phyloP scores from a whole-genome alignment of 805 yeast genomes.

The Sugiyamaella chiloensis region DNA sequence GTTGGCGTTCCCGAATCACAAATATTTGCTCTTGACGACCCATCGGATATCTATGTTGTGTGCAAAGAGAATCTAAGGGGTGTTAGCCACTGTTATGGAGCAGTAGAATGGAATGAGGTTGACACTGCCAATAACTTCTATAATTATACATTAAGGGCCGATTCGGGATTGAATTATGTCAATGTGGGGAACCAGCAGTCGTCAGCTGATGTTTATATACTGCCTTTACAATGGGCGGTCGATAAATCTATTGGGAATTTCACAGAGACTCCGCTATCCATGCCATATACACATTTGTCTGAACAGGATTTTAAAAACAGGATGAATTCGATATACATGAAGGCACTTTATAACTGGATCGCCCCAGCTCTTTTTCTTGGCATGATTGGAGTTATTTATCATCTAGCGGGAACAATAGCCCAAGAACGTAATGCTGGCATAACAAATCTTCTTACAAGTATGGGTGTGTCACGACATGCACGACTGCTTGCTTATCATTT shows the following conservation, averaged over 20 bases:
- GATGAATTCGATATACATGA: conserved; percentile 29
- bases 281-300: conserved; percentile 32
- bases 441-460: conserved; percentile 30
- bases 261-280: conserved; percentile 28
- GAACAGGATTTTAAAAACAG: conserved; percentile 27
- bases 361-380: conserved; percentile 36
- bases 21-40: conserved; percentile 24
- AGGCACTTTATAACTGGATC: conserved; percentile 28
- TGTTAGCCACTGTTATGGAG: conserved; percentile 34
- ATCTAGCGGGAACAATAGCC: conserved; percentile 34
- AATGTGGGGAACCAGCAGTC: conserved; percentile 29
- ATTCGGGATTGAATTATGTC: conserved; percentile 30
- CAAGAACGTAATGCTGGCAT: conserved; percentile 34
- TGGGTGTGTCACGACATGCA: conserved; percentile 32
- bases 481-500: conserved; percentile 30
- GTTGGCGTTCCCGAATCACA: conserved; percentile 31
- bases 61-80: conserved; percentile 35
- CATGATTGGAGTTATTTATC: conserved; percentile 38
- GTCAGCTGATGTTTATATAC: conserved; percentile 30
- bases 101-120: conserved; percentile 33
- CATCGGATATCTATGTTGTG: conserved; percentile 25
- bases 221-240: conserved; percentile 36
- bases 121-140: conserved; percentile 27
- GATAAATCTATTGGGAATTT: conserved; percentile 32
- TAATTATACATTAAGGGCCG: conserved; percentile 37